Evolutionary conservation across 2,329 filamentous ascomycete genomes (phyloP), one percentile per base, ranked within the genome.

Genomic region (Pestalotiopsis sp.): DNA sequence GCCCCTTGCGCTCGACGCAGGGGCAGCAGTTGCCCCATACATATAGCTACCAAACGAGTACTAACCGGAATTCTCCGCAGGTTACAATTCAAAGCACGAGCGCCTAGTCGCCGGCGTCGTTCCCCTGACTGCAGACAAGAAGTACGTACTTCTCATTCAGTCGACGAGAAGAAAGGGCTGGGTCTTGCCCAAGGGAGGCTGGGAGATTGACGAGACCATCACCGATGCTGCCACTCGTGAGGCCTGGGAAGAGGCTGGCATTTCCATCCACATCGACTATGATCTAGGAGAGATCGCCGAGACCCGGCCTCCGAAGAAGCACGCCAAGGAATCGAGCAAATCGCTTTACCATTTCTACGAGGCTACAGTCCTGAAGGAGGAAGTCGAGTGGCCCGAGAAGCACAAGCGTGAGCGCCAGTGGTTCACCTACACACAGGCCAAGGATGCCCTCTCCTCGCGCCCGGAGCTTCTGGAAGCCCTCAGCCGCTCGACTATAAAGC

Each of bases 191-290:
- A 99, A 99, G 81, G 96, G 96, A 78, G 96, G 96, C 70, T 99
- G 96, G 95, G 96, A 99, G 81, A 92, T 90, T 41, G 96, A 99
- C 81, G 96, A 99, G 83, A 89, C 91, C 71, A 96, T 93, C 72
- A 90, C 92, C 71, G 89, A 95, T 79, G 93, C 96, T 68, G 96
- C 96, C 68, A 82, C 92, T 85, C 85, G 96, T 74, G 96, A 99
- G 82, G 96, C 96, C 70, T 98, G 96, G 96, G 96, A 98, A 84
- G 96, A 98, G 84, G 96, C 95, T 57, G 96, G 96, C 76, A 97
- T 98, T 77, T 86, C 92, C 76, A 93, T 95, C 81, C 91, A 89
- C 69, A 91, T 98, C 80, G 91, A 92, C 75, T 92, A 91, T 79
- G 94, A 97, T 80, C 87, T 99, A 65, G 95, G 95, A 72, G 88